Base-by-base conservation (phyloP, 495 filamentous ascomycete genomes). In the Apiosordaria backusii region DNA sequence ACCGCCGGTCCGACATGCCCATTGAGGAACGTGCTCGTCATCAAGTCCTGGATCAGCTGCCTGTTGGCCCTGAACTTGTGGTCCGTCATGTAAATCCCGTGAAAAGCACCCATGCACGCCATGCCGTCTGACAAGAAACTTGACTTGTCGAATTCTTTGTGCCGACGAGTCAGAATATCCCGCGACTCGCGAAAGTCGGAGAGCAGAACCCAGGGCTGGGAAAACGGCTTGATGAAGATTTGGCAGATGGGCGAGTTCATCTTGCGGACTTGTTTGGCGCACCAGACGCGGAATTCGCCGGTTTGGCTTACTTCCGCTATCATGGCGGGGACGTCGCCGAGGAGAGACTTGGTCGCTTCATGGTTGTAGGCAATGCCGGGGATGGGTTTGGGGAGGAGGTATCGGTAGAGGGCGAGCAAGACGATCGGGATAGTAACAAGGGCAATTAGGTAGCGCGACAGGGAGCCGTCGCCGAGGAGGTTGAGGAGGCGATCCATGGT, bases 121-220 rank as follows among this genome's bases (percentile, higher is more conserved):
- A 81, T 72, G 4, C 75, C 24, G 4, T 73, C 71, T 0, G 59
- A 65, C 7, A 72, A 65, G 16, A 74, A 64, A n/a, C 55, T 23
- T 22, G 75, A 72, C 4, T 75, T 65, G 63, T 82, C 78, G 61
- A 82, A 81, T 57, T 81, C 79, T 59, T 75, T 78, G 50, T 60
- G 64, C 2, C 80, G 76, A 2, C 77, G 75, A 18, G 77, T 60
- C 13, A 81, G 67, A 22, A 82, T 75, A 67, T 84, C 80, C 58
- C 76, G 71, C 25, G 72, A 62, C 67, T 83, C 80, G 35, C 35
- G 35, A 45, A 45, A 45, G 35, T 45, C 35, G 35, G 35, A 45
- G 35, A 45, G 57, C 9, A 62, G 10, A 1, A 62, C 7, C 60
- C 26, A 50, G n/a, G 60, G 60, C 26, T 50, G n/a, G 29, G 5